Base-by-base conservation (phyloP, 140 eudicot species). In the Eryngium alpinum region DNA sequence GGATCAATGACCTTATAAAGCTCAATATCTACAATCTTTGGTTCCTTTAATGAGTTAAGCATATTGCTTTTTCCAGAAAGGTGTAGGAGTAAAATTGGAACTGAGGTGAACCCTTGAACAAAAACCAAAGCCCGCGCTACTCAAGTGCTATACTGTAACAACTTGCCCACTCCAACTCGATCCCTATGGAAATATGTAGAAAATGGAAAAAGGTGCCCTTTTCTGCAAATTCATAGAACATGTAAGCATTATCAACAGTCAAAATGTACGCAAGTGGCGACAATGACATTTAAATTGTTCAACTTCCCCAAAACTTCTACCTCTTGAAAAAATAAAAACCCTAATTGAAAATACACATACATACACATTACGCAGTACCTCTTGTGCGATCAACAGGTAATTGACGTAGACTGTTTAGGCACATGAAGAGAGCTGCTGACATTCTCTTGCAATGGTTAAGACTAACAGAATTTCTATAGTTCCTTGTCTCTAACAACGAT, bases 1-100 rank as follows among this genome's bases (percentile, higher is more conserved):
- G 97, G 97, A 88, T 95, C 97, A 33, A 92, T 92, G 76, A 92
- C 95, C 85, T 91, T 92, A 72, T 86, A 89, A n/a, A 92, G 99
- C 89, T 92, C 99, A 27, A 92, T 86, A 43, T 92, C 99, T 81
- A 93, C 97, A 81, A 92, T 79, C 83, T 82, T 92, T 72, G 97
- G 97, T 83, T 92, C 95, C 25, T 91, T 88, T 43, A 83, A 60
- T 3, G 97, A 89, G 89, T 86, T 94, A 46, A 94, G 87, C 86
- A 89, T 33, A 50, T 92, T 78, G 50, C 83, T 81, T 83, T 84
- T 92, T 82, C 91, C 88, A 2, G 94, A 89, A 81, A 94, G 91
- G 72, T 94, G 93, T 31, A 94, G 89, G 9, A 92, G 95, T 25
- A 87, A 87, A 76, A 92, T 82, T 16, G 93, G 90, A 75, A 92